Evolutionary conservation across 345 rosid genomes (phyloP), one percentile per base, ranked within the genome.

Genomic region (Lumnitzera littorea): DNA sequence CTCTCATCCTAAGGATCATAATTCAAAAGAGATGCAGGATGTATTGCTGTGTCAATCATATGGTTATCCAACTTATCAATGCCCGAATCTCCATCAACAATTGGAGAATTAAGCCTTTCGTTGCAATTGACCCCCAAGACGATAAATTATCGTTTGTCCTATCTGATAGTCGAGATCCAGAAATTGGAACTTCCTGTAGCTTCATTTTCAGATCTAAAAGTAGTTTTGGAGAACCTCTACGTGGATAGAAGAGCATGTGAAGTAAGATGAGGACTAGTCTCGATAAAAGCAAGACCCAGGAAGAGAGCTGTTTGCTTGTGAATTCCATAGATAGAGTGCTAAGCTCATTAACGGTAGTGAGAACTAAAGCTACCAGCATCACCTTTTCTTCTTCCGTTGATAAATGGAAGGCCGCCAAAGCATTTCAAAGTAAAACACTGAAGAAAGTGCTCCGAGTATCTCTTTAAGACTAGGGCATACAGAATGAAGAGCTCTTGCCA

Each of bases 371-470:
- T 55, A 89, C 86, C 68, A 84, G 72, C 17, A 65, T 62, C 56
- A 69, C 76, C 84, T 82, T 94, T 70, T 94, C 97, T 69, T 55
- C 84, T 53, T 78, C 74, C 53, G 84, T 71, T 46, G 99, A 94
- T 72, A 94, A 76, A 76, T 94, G 96, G 75, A 90, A 94, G 62
- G 96, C 88, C 84, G 86, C 76, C 46, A 90, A 77, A 94, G 92
- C 76, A 94, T 84, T 84, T 94, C 95, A 72, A 90, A 65, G 74
- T 94, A 92, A 71, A 88, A 86, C 41, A 76, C 78, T 50, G 97
- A 86, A 46, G 99, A 97, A 67, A 94, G 97, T 62, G 76, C 74
- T 48, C 62, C 76, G 69, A 84, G 70, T 70, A 94, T 65, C 60
- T 86, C 95, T 79, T 76, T 80, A 66, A 80, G 72, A 65, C 71